Evolutionary conservation across 805 yeast species (phyloP).

Genomic region (Kuraishia hungarica): DNA sequence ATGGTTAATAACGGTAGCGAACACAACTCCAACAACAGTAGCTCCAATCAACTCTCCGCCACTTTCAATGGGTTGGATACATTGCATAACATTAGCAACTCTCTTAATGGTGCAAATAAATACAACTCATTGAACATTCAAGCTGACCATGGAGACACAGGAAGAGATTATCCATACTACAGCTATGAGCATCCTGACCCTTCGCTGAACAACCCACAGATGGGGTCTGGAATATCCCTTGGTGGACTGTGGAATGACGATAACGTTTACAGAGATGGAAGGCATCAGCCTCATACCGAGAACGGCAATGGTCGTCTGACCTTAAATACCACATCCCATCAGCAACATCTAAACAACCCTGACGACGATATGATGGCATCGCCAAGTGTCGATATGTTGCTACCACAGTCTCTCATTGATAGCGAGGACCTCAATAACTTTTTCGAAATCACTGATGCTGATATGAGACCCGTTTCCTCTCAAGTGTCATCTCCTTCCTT

Average conservation of each 20-base stretch:
- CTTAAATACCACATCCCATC: background rate
- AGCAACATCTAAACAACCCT: background rate
- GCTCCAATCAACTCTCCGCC: background rate
- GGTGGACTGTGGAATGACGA: background rate
- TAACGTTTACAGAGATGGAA: background rate
- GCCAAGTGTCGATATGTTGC: slow-evolving; percentile 13
- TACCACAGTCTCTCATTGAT: slow-evolving; percentile 22
- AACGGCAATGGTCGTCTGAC: background rate
- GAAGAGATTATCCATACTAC: background rate
- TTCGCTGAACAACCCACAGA: background rate
- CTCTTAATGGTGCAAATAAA: slow-evolving; percentile 9
- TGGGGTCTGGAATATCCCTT: background rate
- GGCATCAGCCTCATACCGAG: background rate
- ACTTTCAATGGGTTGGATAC: background rate
- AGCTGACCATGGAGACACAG: slow-evolving; percentile 1
- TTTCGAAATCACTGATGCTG: slow-evolving; percentile 2
- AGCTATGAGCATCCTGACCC: background rate
- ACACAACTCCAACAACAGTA: slow-evolving; percentile 6
- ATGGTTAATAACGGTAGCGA: slow-evolving; percentile 11
- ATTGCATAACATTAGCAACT: background rate
- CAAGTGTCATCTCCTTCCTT: slow-evolving; percentile 1
- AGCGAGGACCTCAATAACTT: slow-evolving; percentile 13
- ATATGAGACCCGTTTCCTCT: background rate
- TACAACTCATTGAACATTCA: slow-evolving; percentile 12
- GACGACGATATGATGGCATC: slow-evolving; percentile 1